Percentiles rank a stretch among this genome's conserved stretches.
Evolutionary conservation across 495 filamentous ascomycete species (phyloP).

Genomic region (Tuber melanosporum): DNA sequence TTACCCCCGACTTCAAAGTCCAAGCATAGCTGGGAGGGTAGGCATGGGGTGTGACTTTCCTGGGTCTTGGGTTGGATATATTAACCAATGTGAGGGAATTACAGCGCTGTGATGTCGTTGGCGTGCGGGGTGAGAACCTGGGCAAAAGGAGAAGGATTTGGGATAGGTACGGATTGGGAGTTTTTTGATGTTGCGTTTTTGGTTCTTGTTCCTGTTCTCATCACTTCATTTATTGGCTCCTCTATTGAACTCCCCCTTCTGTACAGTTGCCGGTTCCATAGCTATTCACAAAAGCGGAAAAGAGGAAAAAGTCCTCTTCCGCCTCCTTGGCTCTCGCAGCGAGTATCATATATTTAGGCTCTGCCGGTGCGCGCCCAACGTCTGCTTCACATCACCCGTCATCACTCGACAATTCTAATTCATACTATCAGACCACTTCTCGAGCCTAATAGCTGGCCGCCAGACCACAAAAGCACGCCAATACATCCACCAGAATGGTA

Average conservation of each 20-base stretch:
- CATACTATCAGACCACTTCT: slow-evolving; percentile 30
- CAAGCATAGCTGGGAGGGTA: not conserved
- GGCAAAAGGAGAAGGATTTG: too few relatives aligned
- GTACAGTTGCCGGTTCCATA: not conserved
- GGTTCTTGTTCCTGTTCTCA: not conserved
- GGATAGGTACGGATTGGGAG: not conserved
- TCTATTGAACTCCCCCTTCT: not conserved
- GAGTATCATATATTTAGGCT: slow-evolving; percentile 14
- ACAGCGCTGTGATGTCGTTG: not conserved
- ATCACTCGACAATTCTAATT: slow-evolving; percentile 4
- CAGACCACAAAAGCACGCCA: slow-evolving; percentile 23
- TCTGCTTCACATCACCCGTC: not conserved
- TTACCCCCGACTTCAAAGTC: not conserved
- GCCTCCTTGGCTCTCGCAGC: slow-evolving; percentile 19
- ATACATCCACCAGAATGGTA: slow-evolving; percentile 43
- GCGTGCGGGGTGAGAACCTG: not conserved
- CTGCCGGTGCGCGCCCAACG: slow-evolving; percentile 25
- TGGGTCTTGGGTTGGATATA: not conserved
- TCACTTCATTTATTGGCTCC: slow-evolving; percentile 7
- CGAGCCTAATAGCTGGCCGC: slow-evolving; percentile 32
- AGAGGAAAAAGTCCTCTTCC: slow-evolving; percentile 12
- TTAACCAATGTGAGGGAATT: not conserved
- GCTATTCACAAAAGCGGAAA: not conserved
- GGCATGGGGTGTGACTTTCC: not conserved
- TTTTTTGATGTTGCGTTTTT: not conserved